Percentiles rank a stretch among this genome's conserved stretches.
phyloP scores from a whole-genome alignment of 768 basidiomycete genomes.

The Russula virescens region DNA sequence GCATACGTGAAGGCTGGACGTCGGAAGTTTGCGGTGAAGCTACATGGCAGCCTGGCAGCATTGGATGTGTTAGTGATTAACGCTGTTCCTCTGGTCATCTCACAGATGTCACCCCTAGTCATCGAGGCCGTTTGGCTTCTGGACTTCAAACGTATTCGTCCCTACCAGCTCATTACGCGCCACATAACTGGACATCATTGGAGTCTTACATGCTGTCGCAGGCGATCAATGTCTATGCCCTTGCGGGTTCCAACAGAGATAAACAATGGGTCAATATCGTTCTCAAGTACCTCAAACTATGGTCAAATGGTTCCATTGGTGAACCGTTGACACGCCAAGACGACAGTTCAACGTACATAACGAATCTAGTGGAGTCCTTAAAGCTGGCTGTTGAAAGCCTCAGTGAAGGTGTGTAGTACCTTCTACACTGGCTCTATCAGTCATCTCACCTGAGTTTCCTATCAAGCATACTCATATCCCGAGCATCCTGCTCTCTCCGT shows the following conservation, averaged over 20 bases:
- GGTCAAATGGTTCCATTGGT: constrained; percentile 47
- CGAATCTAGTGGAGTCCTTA: constrained; percentile 45
- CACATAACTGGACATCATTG: constrained; percentile 73
- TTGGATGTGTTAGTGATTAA: constrained; percentile 71
- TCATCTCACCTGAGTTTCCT: constrained; percentile 2
- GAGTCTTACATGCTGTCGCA: constrained; percentile 74
- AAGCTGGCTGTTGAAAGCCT: constrained; percentile 44
- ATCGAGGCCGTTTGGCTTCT: constrained; percentile 54
- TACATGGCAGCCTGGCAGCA: constrained; percentile 83
- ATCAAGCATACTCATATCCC: constrained; percentile 55
- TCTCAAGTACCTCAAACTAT: constrained; percentile 69
- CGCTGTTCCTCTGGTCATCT: neutral
- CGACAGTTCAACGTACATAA: constrained; percentile 47
- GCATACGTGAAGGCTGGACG: constrained; percentile 79
- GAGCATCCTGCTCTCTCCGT: constrained; percentile 68
- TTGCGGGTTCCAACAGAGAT: constrained; percentile 53
- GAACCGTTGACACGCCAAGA: constrained; percentile 51
- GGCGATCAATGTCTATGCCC: constrained; percentile 61
- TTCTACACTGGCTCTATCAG: neutral
- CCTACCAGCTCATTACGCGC: constrained; percentile 81
- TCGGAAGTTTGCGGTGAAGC: constrained; percentile 75
- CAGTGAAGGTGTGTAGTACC: constrained; percentile 42
- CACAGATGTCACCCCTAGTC: constrained; percentile 38
- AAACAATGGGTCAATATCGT: constrained; percentile 77
- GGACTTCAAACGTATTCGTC: constrained; percentile 71